A percentile compares a stretch with the other conserved stretches of the same genome.
Conservation (phyloP, 202 grass and related monocot genomes). For the Musa balbisiana region DNA sequence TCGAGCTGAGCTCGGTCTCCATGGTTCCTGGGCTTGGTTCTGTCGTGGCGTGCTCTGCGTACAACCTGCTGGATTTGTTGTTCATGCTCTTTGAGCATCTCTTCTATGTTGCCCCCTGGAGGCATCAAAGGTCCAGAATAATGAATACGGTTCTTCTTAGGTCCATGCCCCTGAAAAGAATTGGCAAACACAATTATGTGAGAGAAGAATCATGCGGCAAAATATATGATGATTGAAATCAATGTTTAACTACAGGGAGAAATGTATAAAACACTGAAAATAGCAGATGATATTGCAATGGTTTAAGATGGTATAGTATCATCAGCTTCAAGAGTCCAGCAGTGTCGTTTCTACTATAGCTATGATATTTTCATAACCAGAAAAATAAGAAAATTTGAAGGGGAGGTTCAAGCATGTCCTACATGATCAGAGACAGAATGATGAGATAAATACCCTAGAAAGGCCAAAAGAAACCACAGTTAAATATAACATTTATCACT, state of each 20-base stretch:
- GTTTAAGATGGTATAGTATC: no score
- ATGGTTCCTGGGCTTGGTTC: conserved; percentile 55
- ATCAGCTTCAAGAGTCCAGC: no score
- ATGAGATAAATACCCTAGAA: no score
- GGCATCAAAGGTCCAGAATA: conserved; percentile 96
- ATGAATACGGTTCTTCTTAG: conserved; percentile 92
- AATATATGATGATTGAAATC: neutral
- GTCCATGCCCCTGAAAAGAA: conserved; percentile 51
- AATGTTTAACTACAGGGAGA: neutral
- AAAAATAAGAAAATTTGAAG: no score
- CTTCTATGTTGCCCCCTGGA: conserved; percentile 87
- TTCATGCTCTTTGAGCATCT: conserved; percentile 92
- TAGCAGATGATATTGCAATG: no score
- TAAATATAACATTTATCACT: no score
- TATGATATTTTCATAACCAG: no score
- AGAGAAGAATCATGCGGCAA: conserved; percentile 2
- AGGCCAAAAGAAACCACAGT: no score
- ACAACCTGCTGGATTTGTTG: conserved; percentile 88
- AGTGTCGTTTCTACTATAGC: no score
- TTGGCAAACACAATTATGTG: conserved; percentile 2
- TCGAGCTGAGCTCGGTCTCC: conserved; percentile 58
- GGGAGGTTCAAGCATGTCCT: no score
- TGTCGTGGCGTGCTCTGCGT: conserved; percentile 66
- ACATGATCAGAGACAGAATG: no score
- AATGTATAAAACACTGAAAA: neutral